Base-by-base conservation (phyloP, 148 eudicot species). In the Bassia scoparia region DNA sequence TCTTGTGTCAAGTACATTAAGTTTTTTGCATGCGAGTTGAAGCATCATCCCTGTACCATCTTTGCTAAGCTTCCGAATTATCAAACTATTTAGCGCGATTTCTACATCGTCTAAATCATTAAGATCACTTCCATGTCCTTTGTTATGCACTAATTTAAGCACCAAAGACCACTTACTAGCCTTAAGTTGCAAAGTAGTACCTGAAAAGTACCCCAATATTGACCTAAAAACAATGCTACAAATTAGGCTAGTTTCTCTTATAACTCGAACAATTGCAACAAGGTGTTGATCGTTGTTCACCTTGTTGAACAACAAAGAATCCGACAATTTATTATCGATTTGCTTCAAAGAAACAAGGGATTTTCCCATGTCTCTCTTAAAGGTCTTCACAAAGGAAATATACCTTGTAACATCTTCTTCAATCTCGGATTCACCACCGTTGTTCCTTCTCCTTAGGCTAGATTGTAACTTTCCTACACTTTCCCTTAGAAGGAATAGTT, bases 381-480 rank as follows among this genome's bases (percentile, higher is more conserved):
- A 65, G 48, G 65, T 83, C 78, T 81, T 86, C 8, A 83, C 68
- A 27, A 85, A 86, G 48, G 37, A 71, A 31, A 69, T 59, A 73
- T 72, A 82, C 16, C 64, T 72, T 12, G 67, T 20, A 34, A 84
- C 27, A 72, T 80, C 74, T 37, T 35, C 70, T 38, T 83, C 86
- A 18, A 68, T 73, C n/a, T 78, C 85, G 13, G 30, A 54, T 35
- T 54, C 72, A 1, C 60, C 26, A 46, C 72, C 78, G 30, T 27
- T 77, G 59, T 68, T 87, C 63, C 78, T 82, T 37, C 87, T 81
- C 9, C 84, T 64, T 17, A 89, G 72, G 53, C 75, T 55, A 18
- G 84, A 82, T 56, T 80, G 82, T 24, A 89, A 66, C 46, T 84
- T 81, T 48, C 67, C 69, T 7, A 70, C 43, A 35, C 77, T 61